phyloP scores from a whole-genome alignment of 192 early-diverging fungal species.

The Lobulomyces angularis region DNA sequence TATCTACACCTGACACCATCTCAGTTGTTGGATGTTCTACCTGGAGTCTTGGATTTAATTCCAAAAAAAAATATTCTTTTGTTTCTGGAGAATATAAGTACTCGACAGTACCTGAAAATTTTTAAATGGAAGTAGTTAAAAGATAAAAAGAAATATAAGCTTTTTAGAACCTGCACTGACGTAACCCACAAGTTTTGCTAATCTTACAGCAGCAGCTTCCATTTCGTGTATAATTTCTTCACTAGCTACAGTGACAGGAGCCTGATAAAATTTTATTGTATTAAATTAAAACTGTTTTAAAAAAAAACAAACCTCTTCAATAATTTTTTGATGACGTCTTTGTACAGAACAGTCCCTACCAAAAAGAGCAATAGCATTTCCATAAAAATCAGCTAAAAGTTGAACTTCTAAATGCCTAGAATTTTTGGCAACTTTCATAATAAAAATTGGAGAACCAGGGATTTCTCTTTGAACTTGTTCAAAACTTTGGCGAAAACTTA shows the following conservation, averaged over 20 bases:
- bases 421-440: conserved; percentile 94
- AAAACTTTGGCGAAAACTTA: too few species aligned
- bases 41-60: conserved; percentile 95
- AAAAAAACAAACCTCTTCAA: conserved; percentile 86
- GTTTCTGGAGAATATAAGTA: conserved; percentile 80
- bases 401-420: conserved; percentile 96
- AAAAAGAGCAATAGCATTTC: conserved; percentile 96
- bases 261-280: conserved; percentile 68
- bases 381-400: conserved; percentile 88
- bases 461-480: conserved; percentile 90
- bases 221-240: conserved; percentile 51
- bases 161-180: conserved; percentile 60
- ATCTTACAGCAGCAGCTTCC: conserved; percentile 93
- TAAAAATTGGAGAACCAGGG: conserved; percentile 93
- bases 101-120: conserved; percentile 64
- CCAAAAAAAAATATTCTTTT: conserved; percentile 90
- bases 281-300: conserved; percentile 51
- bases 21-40: conserved; percentile 99
- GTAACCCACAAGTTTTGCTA: conserved; percentile 89
- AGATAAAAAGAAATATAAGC: conserved; percentile 1
- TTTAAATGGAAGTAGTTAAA: background rate
- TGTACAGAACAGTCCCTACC: conserved; percentile 97
- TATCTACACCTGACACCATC: conserved; percentile 85
- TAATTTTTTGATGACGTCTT: conserved; percentile 97
- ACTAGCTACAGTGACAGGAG: conserved; percentile 73